These are phyloP conservation scores for Dispira simplex DNA, from an alignment of 192 early-diverging fungal species.

Conservation along the genomic window DNA sequence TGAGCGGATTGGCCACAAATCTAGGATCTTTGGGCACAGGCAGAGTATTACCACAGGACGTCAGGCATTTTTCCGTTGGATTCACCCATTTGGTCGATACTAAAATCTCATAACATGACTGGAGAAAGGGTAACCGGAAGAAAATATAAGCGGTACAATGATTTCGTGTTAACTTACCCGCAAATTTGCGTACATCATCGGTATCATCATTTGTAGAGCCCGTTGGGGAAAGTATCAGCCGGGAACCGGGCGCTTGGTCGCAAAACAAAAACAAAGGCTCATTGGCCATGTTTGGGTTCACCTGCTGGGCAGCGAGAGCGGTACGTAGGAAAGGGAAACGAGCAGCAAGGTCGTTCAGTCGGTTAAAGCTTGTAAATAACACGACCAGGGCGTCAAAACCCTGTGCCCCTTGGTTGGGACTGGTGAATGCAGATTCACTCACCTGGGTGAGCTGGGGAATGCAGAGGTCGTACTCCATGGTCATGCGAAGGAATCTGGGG, in stretches of 20 bases:
- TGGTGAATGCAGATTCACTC: background rate
- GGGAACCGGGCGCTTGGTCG: conserved; percentile 19
- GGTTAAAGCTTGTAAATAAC: background rate
- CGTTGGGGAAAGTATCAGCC: conserved; percentile 60
- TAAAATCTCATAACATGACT: too few species aligned
- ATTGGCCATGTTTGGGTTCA: background rate
- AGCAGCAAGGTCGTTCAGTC: background rate
- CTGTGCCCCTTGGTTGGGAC: background rate
- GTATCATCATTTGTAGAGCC: conserved; percentile 54
- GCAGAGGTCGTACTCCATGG: background rate
- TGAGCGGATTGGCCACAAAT: too few species aligned
- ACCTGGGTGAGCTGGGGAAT: background rate
- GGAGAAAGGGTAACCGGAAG: too few species aligned
- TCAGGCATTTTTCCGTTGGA: too few species aligned
- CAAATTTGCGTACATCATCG: conserved; percentile 67
- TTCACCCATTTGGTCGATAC: too few species aligned
- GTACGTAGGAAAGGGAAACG: background rate
- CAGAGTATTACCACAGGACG: too few species aligned
- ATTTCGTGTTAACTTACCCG: conserved; percentile 14
- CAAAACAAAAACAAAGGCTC: background rate
- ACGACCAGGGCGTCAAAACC: background rate
- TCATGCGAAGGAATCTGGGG: background rate
- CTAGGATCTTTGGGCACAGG: too few species aligned
- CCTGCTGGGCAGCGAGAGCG: background rate
- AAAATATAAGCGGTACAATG: too few species aligned